phyloP scores from a whole-genome alignment of 2,329 filamentous ascomycete species.

The Fusarium camptoceras region DNA sequence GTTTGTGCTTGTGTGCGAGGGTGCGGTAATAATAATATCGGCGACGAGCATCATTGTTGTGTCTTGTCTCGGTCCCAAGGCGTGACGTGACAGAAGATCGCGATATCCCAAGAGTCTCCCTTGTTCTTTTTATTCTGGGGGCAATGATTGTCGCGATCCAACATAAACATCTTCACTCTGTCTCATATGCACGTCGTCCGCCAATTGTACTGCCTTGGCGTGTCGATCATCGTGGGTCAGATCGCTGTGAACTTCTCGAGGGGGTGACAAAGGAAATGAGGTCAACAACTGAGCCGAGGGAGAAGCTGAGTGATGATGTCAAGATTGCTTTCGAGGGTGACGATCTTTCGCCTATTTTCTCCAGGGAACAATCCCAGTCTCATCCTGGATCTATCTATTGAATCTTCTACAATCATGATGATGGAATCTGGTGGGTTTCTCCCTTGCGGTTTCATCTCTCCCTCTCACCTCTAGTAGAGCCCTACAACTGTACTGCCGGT shows the following conservation, averaged over 20 bases:
- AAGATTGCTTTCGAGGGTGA: conserved; percentile 16
- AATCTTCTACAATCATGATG: conserved; percentile 29
- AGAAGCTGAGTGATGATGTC: conserved; percentile 30
- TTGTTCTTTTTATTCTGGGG: conserved; percentile 14
- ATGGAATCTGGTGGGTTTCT: conserved; percentile 35
- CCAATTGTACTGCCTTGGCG: conserved; percentile 10
- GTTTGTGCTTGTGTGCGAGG: conserved; percentile 14
- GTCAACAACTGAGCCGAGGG: conserved; percentile 24
- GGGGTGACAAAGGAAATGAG: conserved; percentile 31
- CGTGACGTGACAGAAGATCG: conserved; percentile 5
- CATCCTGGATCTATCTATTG: conserved; percentile 23
- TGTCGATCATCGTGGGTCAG: conserved; percentile 30
- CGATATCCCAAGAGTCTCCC: conserved; percentile 18
- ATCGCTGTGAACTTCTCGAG: conserved; percentile 27
- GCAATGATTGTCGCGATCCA: conserved; percentile 4
- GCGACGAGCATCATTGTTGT: conserved; percentile 6
- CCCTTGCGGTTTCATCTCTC: conserved; percentile 15
- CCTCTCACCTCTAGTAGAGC: conserved; percentile 9
- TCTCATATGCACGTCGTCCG: conserved; percentile 32
- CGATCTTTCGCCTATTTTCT: conserved; percentile 31
- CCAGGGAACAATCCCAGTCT: conserved; percentile 8
- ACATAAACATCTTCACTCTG: conserved; percentile 33
- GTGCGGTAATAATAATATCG: conserved; percentile 1
- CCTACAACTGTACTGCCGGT: no score
- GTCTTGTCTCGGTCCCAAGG: conserved; percentile 5